Evolutionary conservation across 2,329 filamentous ascomycete species (phyloP), one percentile per base, ranked within the genome.

Genomic region (Apiospora sp.): DNA sequence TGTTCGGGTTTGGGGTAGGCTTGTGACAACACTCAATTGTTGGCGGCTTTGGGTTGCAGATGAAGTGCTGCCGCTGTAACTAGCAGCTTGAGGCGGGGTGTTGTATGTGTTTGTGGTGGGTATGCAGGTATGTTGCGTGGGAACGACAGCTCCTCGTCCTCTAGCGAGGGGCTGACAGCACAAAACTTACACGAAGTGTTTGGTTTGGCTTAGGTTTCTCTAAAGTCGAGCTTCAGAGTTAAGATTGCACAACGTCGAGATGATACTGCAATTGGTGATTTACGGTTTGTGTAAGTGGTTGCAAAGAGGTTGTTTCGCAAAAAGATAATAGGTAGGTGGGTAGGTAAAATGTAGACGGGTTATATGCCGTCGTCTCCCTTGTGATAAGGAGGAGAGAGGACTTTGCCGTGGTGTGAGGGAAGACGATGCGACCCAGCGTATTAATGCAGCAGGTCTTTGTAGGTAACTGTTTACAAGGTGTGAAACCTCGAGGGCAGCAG

Each of bases 401-500:
- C 19, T 41, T 10, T 64, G 34, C 41, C 10, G 58, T 64, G 22
- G 37, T 64, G 41, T 13, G 34, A 64, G 22, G 22, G 58, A 34
- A 41, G 34, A 64, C 58, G 34, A 64, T 64, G 34, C 58, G 19
- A 41, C 58, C 8, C 58, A 24, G 58, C 58, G 34, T 41, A 24
- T 41, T 24, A 14, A 64, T 41, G 58, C 58, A 64, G 6, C 58
- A 64, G 22, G 34, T 64, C 8, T 64, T 64, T 64, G 58, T 24
- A n/a, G 41, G 58, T 24, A n/a, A 41, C 58, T 24, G 58, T 64
- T 41, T 64, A 41, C 58, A 41, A 41, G 58, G 58, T 64, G 58
- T 64, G 58, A 64, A 64, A 64, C 58, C 58, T 64, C 58, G 58
- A 64, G 58, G 58, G 58, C 58, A 41, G 58, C 58, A 64, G 58